phyloP scores from a whole-genome alignment of 176 grass and related monocot species.

The Puccinellia tenuiflora region DNA sequence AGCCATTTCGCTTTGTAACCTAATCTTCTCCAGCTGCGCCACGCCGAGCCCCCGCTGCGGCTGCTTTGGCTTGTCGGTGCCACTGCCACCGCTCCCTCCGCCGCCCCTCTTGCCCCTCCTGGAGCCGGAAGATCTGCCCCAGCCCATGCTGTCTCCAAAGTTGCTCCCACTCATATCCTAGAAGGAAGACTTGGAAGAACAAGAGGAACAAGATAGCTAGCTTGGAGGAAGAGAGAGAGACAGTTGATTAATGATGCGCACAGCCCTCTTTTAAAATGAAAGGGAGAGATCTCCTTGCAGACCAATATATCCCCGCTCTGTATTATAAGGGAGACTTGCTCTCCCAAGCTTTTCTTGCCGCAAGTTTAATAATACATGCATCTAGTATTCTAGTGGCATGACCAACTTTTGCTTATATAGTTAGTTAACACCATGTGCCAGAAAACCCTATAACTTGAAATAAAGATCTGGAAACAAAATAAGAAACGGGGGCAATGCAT shows the following conservation, averaged over 20 bases:
- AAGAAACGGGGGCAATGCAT: neutral
- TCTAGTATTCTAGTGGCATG: conserved; percentile 34
- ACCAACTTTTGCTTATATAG: conserved; percentile 28
- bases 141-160: conserved; percentile 54
- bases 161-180: conserved; percentile 62
- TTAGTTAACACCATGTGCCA: conserved; percentile 42
- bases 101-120: conserved; percentile 60
- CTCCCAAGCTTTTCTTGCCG: conserved; percentile 46
- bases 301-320: conserved; percentile 38
- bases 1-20: conserved; percentile 74
- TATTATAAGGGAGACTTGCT: conserved; percentile 45
- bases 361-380: conserved; percentile 29
- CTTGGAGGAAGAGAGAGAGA: neutral
- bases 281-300: conserved; percentile 51
- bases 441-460: conserved; percentile 29
- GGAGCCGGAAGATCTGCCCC: conserved; percentile 43
- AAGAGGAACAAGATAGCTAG: conserved; percentile 30
- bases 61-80: conserved; percentile 60
- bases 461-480: conserved; percentile 13
- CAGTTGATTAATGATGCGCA: conserved; percentile 29
- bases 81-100: neutral
- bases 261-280: conserved; percentile 57
- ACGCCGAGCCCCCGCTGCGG: conserved; percentile 72
- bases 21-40: conserved; percentile 82
- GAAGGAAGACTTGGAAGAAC: conserved; percentile 38